Percentiles rank a stretch among this genome's conserved stretches.
Conservation (phyloP, 148 eudicot genomes). For the Rhododendron kiyosumense region DNA sequence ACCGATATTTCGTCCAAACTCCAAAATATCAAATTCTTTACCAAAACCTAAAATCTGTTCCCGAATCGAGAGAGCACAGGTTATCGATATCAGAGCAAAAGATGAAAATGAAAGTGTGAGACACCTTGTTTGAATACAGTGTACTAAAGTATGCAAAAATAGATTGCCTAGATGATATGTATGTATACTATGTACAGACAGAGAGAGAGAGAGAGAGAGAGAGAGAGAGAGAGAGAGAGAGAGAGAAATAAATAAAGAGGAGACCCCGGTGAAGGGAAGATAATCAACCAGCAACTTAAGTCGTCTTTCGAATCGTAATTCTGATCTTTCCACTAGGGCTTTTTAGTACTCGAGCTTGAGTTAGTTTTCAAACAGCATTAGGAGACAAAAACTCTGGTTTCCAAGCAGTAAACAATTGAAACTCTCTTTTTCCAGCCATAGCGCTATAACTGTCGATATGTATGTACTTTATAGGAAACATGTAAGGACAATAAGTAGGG, state of each 20-base stretch:
- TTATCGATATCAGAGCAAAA: background rate
- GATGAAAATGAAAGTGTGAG: no score
- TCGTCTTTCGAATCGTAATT: background rate
- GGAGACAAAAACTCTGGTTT: background rate
- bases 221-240: background rate
- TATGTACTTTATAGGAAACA: background rate
- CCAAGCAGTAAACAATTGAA: background rate
- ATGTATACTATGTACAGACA: background rate
- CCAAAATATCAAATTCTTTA: background rate
- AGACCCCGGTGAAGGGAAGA: background rate
- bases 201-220: background rate
- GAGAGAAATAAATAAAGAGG: background rate
- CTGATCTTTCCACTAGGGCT: background rate
- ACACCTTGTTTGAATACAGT: background rate
- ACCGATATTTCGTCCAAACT: background rate
- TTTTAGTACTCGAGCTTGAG: background rate
- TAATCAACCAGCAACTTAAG: background rate
- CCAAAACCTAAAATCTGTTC: background rate
- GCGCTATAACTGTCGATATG: no score
- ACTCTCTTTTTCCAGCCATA: background rate
- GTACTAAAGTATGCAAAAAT: background rate
- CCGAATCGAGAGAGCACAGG: background rate
- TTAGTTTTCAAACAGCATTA: background rate
- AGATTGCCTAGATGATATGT: background rate
- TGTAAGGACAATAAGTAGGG: background rate